These are phyloP conservation scores for Neurospora cerealis DNA, from an alignment of 495 filamentous ascomycete genomes.

Conservation along the genomic window DNA sequence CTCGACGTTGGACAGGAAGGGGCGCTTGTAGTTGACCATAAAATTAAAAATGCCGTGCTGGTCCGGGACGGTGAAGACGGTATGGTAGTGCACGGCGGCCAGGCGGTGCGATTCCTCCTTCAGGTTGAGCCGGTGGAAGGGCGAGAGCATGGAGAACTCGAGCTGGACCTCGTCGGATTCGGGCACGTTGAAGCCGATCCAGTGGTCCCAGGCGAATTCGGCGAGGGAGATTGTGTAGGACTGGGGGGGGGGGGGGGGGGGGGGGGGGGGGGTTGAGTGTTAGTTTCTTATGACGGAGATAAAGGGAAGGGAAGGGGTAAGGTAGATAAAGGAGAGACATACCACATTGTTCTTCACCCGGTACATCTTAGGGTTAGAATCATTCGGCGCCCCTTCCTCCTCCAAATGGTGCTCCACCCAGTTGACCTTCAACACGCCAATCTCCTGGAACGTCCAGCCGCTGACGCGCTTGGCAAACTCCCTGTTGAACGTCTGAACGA, in stretches of 20 bases:
- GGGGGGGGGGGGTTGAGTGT: no score
- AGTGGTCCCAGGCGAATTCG: slow-evolving; percentile 63
- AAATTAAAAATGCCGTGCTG: slow-evolving; percentile 99
- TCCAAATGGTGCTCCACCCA: slow-evolving; percentile 71
- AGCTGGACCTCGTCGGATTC: slow-evolving; percentile 68
- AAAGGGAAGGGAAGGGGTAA: no score
- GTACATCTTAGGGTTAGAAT: slow-evolving; percentile 79
- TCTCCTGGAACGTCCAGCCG: slow-evolving; percentile 90
- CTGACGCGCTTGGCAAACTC: slow-evolving; percentile 78
- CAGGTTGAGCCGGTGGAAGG: slow-evolving; percentile 87
- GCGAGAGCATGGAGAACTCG: slow-evolving; percentile 97
- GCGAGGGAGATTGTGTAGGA: slow-evolving; percentile 82
- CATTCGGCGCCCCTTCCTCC: slow-evolving; percentile 40
- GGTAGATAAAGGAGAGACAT: slow-evolving; percentile 19
- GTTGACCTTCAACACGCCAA: slow-evolving; percentile 77
- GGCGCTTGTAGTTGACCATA: slow-evolving; percentile 88
- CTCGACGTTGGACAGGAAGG: slow-evolving; percentile 80
- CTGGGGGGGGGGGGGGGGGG: slow-evolving; percentile 38
- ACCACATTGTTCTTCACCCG: slow-evolving; percentile 96
- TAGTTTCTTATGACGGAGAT: not conserved
- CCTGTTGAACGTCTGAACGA: slow-evolving; percentile 60
- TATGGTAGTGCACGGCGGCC: slow-evolving; percentile 44
- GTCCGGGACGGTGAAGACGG: slow-evolving; percentile 74
- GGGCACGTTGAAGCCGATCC: slow-evolving; percentile 62
- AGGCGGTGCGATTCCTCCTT: slow-evolving; percentile 23